phyloP scores from a whole-genome alignment of 257 asterid species.

The Paraleonurus japonicus region DNA sequence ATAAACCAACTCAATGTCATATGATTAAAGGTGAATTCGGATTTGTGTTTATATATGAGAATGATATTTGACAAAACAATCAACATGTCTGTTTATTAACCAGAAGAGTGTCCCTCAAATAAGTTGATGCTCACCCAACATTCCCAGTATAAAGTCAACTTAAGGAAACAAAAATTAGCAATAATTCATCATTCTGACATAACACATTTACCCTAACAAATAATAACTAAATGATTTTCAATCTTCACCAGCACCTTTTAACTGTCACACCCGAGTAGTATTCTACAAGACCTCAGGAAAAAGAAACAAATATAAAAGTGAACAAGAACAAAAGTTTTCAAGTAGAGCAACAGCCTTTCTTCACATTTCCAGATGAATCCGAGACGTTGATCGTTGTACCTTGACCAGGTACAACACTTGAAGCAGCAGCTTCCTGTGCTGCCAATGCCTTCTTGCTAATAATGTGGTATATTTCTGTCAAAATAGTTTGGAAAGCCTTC shows the following conservation, averaged over 20 bases:
- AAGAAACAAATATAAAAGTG: constrained; percentile 11
- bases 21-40: neutral
- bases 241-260: no score
- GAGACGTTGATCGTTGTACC: constrained; percentile 65
- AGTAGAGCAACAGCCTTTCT: constrained; percentile 72
- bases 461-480: constrained; percentile 64
- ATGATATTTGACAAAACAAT: neutral
- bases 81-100: neutral
- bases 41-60: no score
- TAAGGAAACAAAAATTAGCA: constrained; percentile 14
- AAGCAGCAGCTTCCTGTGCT: constrained; percentile 68
- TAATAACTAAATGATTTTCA: constrained; percentile 6
- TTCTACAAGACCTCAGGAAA: constrained; percentile 26
- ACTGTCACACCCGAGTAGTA: constrained; percentile 20
- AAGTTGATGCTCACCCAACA: neutral
- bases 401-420: constrained; percentile 55
- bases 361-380: constrained; percentile 49
- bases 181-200: constrained; percentile 13
- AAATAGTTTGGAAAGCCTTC: constrained; percentile 69
- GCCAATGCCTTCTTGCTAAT: constrained; percentile 87
- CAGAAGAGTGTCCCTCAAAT: neutral
- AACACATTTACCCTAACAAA: constrained; percentile 13
- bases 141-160: neutral
- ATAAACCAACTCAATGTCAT: no score
- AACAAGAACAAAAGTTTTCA: constrained; percentile 33